Base-by-base conservation (phyloP, 192 early-diverging fungal genomes). In the Kickxella alabastrina region DNA sequence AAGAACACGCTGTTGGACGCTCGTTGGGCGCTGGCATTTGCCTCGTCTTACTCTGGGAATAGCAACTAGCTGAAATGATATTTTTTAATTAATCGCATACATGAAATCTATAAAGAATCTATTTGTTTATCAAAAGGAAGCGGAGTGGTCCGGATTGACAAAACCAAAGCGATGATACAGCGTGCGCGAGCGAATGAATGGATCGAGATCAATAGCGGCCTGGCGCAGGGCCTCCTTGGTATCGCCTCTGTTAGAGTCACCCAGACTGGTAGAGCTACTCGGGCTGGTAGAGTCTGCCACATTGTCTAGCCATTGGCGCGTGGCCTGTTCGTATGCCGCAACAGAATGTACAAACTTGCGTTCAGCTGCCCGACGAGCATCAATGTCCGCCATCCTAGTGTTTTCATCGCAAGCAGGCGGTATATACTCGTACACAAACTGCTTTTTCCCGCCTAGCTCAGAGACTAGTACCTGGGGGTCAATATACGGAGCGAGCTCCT, bases 11-110 rank as follows among this genome's bases (percentile, higher is more conserved):
- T 98, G 25, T 86, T 91, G 45, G 82, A 95, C 57, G 80, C 88
- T n/a, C 93, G 93, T 49, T 95, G 89, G 89, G 82, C 88, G 13
- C 68, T 92, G 47, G 87, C 87, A 6, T 92, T 87, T 69, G 84
- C 84, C 14, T 76, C 74, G 3, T 69, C 74, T 6, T 66, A 74
- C 32, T 21, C 49, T n/a, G n/a, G n/a, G n/a, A n/a, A n/a, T n/a
- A n/a, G n/a, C n/a, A n/a, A n/a, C n/a, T n/a, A n/a, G n/a, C n/a
- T n/a, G n/a, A n/a, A n/a, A n/a, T n/a, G n/a, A n/a, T n/a, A n/a
- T n/a, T n/a, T n/a, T n/a, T n/a, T n/a, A n/a, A n/a, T n/a, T n/a
- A n/a, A n/a, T n/a, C n/a, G n/a, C n/a, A n/a, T n/a, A n/a, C n/a
- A n/a, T n/a, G n/a, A n/a, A n/a, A n/a, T n/a, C n/a, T n/a, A n/a